Percentiles rank a stretch among this genome's conserved stretches.
Evolutionary conservation across 164 flowering plant species (phyloP).

Genomic region (Magnolia sinica): DNA sequence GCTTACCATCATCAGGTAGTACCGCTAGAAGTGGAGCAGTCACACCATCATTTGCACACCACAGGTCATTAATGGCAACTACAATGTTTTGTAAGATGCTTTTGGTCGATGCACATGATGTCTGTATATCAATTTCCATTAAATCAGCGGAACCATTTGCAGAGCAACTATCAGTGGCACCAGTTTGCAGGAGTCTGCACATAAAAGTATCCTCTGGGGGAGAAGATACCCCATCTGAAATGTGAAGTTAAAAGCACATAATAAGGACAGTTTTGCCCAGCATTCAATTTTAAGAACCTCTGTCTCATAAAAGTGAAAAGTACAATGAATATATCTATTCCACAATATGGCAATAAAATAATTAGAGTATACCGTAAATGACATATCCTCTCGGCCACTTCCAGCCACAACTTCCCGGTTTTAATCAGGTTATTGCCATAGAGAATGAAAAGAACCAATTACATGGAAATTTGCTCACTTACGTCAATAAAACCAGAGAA

Average conservation of each 20-base stretch:
- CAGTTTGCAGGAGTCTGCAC: conserved; percentile 67
- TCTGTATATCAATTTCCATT: conserved; percentile 34
- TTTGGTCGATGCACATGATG: conserved; percentile 25
- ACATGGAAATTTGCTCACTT: too few relatives aligned
- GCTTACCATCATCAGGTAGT: conserved; percentile 58
- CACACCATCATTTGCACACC: conserved; percentile 46
- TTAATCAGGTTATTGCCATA: too few relatives aligned
- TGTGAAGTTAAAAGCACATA: conserved; percentile 2
- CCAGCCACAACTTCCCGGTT: too few relatives aligned
- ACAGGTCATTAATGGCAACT: conserved; percentile 45
- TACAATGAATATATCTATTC: too few relatives aligned
- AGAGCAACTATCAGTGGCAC: conserved; percentile 84
- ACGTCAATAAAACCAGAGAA: too few relatives aligned
- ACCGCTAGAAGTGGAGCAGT: conserved; percentile 31
- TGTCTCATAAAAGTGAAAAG: too few relatives aligned
- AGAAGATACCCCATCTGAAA: conserved; percentile 45
- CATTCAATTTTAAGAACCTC: not conserved
- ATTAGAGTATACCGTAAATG: too few relatives aligned
- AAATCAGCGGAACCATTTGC: conserved; percentile 27
- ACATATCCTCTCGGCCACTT: too few relatives aligned
- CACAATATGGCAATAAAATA: too few relatives aligned
- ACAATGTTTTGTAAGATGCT: conserved; percentile 46
- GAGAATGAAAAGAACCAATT: too few relatives aligned
- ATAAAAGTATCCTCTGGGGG: conserved; percentile 51
- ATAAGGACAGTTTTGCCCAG: not conserved